These are phyloP conservation scores for Trypanosoma melophagium DNA, from an alignment of 208 protist genomes.

Conservation along the genomic window DNA sequence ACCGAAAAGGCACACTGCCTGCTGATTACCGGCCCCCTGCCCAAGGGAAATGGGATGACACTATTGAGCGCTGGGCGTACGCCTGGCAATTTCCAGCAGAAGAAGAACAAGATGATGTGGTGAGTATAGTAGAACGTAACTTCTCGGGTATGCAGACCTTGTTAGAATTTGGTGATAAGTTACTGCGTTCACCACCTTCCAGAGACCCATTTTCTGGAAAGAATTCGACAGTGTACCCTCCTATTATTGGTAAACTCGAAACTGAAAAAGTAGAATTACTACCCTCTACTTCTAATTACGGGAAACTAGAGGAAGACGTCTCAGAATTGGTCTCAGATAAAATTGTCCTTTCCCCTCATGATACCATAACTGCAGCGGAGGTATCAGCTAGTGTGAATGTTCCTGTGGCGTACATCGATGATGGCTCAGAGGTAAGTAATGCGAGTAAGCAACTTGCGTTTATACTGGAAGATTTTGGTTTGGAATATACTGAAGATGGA, in stretches of 20 bases:
- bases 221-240: slow-evolving; percentile 46
- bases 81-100: slow-evolving; percentile 91
- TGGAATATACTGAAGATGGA: slow-evolving; percentile 85
- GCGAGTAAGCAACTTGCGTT: slow-evolving; percentile 73
- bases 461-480: slow-evolving; percentile 54
- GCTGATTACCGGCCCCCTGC: slow-evolving; percentile 83
- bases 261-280: not conserved
- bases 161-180: slow-evolving; percentile 62
- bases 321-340: slow-evolving; percentile 18
- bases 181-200: slow-evolving; percentile 35
- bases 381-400: slow-evolving; percentile 55
- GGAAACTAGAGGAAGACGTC: slow-evolving; percentile 42
- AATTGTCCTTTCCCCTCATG: not conserved
- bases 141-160: slow-evolving; percentile 49
- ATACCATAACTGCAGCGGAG: slow-evolving; percentile 34
- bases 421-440: slow-evolving; percentile 70
- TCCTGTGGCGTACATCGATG: slow-evolving; percentile 86
- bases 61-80: slow-evolving; percentile 90
- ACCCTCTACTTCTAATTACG: slow-evolving; percentile 31
- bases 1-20: slow-evolving; percentile 67
- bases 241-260: not conserved
- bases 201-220: slow-evolving; percentile 40
- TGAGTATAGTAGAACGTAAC: slow-evolving; percentile 54
- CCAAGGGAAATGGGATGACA: slow-evolving; percentile 90
- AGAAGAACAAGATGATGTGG: slow-evolving; percentile 66